These are phyloP conservation scores for Trichoderma brevicompactum DNA, from an alignment of 2,329 filamentous ascomycete species.

Conservation along the genomic window DNA sequence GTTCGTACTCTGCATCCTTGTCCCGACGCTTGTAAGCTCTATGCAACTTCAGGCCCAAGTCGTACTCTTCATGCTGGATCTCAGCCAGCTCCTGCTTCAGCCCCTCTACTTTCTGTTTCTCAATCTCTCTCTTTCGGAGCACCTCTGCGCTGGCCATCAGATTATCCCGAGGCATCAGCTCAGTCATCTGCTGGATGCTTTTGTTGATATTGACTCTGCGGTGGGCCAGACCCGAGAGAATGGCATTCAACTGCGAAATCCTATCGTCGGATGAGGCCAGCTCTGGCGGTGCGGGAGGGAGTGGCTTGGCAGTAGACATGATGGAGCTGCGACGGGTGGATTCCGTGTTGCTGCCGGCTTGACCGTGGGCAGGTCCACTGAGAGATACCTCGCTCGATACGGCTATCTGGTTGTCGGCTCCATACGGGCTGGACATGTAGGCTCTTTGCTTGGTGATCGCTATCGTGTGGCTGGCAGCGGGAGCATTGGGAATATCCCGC, in stretches of 20 bases:
- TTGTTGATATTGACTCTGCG: conserved; percentile 72
- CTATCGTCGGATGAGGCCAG: conserved; percentile 58
- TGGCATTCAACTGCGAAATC: conserved; percentile 68
- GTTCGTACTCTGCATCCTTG: conserved; percentile 66
- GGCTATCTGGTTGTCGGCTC: neutral
- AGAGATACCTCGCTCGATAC: conserved; percentile 6
- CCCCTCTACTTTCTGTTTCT: conserved; percentile 68
- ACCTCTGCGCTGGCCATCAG: conserved; percentile 70
- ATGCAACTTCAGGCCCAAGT: conserved; percentile 75
- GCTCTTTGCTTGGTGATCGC: neutral
- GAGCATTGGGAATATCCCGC: conserved; percentile 32
- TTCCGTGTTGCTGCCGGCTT: conserved; percentile 22
- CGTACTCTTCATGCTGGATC: conserved; percentile 76
- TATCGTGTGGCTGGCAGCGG: conserved; percentile 25
- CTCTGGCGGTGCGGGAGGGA: conserved; percentile 66
- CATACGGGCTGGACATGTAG: conserved; percentile 18
- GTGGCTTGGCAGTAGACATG: conserved; percentile 57
- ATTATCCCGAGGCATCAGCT: conserved; percentile 74
- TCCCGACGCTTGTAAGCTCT: conserved; percentile 76
- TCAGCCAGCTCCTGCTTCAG: conserved; percentile 71
- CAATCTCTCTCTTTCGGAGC: conserved; percentile 56
- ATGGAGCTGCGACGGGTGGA: conserved; percentile 38
- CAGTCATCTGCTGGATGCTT: conserved; percentile 76
- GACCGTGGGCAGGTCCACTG: neutral
- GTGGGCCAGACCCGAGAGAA: conserved; percentile 66